These are phyloP conservation scores for Microdochium bolleyi DNA, from an alignment of 2,329 filamentous ascomycete species.

Conservation along the genomic window DNA sequence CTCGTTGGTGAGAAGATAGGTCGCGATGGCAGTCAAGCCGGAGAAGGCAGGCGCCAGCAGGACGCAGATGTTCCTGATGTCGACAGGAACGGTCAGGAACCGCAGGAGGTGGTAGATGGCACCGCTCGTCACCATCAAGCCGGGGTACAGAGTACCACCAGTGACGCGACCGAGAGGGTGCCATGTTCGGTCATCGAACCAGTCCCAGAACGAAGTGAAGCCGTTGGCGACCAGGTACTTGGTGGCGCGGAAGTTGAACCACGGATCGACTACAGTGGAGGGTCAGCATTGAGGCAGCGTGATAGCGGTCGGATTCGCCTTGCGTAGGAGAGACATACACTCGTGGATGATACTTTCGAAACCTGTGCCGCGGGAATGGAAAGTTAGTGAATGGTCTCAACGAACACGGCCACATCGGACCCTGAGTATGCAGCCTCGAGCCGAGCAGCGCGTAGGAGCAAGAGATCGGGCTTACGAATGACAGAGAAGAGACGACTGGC, in stretches of 20 bases:
- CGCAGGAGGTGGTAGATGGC: slow-evolving; percentile 92
- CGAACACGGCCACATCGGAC: slow-evolving; percentile 1
- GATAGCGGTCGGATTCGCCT: slow-evolving; percentile 1
- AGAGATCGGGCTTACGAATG: slow-evolving; percentile 56
- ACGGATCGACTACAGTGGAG: slow-evolving; percentile 73
- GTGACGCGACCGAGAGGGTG: slow-evolving; percentile 97
- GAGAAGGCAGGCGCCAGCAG: slow-evolving; percentile 92
- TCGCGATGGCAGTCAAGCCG: slow-evolving; percentile 83
- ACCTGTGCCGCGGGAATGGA: slow-evolving; percentile 41
- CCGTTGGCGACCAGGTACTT: slow-evolving; percentile 96
- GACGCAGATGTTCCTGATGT: slow-evolving; percentile 98
- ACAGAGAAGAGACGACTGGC: slow-evolving; percentile 96
- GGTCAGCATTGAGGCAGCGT: slow-evolving; percentile 11
- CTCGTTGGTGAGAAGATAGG: slow-evolving; percentile 93
- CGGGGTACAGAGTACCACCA: slow-evolving; percentile 96
- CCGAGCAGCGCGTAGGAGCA: slow-evolving; percentile 1
- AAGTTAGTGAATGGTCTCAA: slow-evolving; percentile 8
- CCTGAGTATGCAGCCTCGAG: slow-evolving; percentile 3
- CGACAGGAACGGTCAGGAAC: slow-evolving; percentile 81
- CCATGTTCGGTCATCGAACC: slow-evolving; percentile 99
- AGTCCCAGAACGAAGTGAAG: slow-evolving; percentile 99
- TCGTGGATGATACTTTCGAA: slow-evolving; percentile 99
- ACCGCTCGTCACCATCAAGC: slow-evolving; percentile 98
- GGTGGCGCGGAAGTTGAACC: slow-evolving; percentile 99
- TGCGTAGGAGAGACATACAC: slow-evolving; percentile 56